Evolutionary conservation across 2,329 filamentous ascomycete genomes (phyloP), one percentile per base, ranked within the genome.

Genomic region (Epichloe amarillans): DNA sequence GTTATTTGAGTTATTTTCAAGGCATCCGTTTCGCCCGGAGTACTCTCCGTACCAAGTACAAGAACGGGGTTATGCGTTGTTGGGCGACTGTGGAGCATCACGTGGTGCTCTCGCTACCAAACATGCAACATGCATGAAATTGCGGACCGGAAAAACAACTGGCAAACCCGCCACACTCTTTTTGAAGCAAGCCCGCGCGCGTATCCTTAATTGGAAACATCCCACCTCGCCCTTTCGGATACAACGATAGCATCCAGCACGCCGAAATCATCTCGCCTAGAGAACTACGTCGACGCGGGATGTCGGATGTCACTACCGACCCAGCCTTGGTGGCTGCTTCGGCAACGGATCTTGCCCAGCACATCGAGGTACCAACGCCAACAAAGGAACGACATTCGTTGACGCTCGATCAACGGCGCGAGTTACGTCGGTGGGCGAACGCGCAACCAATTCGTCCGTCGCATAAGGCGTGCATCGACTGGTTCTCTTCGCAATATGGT

Each of bases 381-480:
- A 54, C 64, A 17, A 70, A 67, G 53, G 77, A 81, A 63, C 76
- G 78, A 10, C 75, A 80, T 57, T 80, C 77, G 1, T 65, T 82
- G 49, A 80, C 78, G 21, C 76, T 82, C 52, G 77, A 82, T 60
- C 78, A 82, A 62, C 77, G 78, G 36, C 76, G 78, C 55, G 76
- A 77, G 26, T 69, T 82, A 48, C 75, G 78, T 23, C 71, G 75
- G 55, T 82, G 78, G 78, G 78, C 77, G 23, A 76, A 77, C 57
- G 68, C 68, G 40, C 78, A 81, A 59, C 64, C 72, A 14, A 70
- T 74, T 26, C 73, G 78, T 2, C 78, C 78, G 6, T 77, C 74
- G 26, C 78, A 82, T 64, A 79, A 79, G 64, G 72, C 75, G 36
- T 81, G 78, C 68, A 81, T 81, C 59, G 77, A 81, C 59, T 82